A percentile compares a stretch with the other conserved stretches of the same genome.
These are phyloP conservation scores for Xylariaceae sp. DNA, from an alignment of 2,329 filamentous ascomycete genomes.

Conservation along the genomic window DNA sequence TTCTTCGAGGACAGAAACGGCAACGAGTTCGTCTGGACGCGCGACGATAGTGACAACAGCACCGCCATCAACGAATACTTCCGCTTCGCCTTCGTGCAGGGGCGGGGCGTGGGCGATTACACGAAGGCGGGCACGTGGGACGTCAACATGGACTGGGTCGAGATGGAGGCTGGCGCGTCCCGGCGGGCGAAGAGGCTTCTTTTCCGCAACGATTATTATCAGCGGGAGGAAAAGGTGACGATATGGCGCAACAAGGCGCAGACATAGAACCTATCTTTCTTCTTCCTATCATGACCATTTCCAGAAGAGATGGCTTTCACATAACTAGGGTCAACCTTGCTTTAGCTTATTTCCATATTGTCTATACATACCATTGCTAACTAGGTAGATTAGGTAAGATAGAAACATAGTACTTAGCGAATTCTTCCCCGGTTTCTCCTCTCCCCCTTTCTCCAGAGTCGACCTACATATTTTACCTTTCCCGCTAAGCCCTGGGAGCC, in stretches of 20 bases:
- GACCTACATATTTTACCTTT: too few relatives aligned
- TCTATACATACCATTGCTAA: too few relatives aligned
- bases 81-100: conserved; percentile 68
- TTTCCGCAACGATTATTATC: conserved; percentile 13
- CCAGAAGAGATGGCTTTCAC: conserved; percentile 26
- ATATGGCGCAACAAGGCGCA: not conserved
- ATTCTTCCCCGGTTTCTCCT: too few relatives aligned
- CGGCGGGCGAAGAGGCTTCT: conserved; percentile 24
- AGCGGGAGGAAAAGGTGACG: conserved; percentile 1
- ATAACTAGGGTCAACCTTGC: too few relatives aligned
- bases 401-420: too few relatives aligned
- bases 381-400: too few relatives aligned
- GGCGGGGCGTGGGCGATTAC: conserved; percentile 61
- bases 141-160: conserved; percentile 56
- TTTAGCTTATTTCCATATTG: too few relatives aligned
- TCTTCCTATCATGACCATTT: conserved; percentile 34
- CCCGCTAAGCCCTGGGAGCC: too few relatives aligned
- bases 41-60: conserved; percentile 40
- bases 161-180: conserved; percentile 60
- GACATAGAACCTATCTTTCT: not conserved
- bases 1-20: conserved; percentile 57
- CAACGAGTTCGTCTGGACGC: conserved; percentile 54
- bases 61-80: conserved; percentile 61
- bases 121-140: conserved; percentile 71
- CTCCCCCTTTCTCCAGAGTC: too few relatives aligned